Percentiles rank a stretch among this genome's conserved stretches.
Evolutionary conservation across 257 asterid species (phyloP).

Genomic region (Solanum sejunctum): DNA sequence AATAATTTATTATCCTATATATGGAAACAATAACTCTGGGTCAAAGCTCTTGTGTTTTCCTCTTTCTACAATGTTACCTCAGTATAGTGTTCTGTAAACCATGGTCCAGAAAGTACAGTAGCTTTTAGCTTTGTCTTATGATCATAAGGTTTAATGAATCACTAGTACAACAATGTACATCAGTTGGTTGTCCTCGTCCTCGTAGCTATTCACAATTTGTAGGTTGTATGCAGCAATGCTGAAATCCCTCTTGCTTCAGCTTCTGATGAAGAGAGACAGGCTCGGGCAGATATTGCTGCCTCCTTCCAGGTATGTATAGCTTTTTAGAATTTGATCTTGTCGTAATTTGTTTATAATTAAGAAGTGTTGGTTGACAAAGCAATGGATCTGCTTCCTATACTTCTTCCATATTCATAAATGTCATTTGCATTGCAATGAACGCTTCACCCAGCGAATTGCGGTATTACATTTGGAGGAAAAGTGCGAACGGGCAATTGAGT

Average conservation of each 20-base stretch:
- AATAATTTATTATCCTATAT: not conserved
- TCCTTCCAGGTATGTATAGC: conserved; percentile 63
- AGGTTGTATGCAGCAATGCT: conserved; percentile 48
- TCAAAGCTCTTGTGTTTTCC: not conserved
- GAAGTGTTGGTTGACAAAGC: not conserved
- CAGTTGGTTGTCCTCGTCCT: not conserved
- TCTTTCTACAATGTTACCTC: not conserved
- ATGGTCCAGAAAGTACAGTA: not conserved
- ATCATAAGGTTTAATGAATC: not conserved
- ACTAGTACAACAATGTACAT: not conserved
- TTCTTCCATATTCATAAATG: not conserved
- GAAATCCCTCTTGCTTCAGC: conserved; percentile 59
- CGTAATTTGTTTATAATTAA: not conserved
- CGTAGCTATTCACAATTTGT: not conserved
- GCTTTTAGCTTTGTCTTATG: not conserved
- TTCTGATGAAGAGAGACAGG: conserved; percentile 49
- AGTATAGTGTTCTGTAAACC: not conserved
- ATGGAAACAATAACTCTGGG: not conserved
- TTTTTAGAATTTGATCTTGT: not conserved
- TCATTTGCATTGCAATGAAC: not conserved
- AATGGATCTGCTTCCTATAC: not conserved
- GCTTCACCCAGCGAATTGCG: conserved; percentile 61
- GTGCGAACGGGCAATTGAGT: conserved; percentile 77
- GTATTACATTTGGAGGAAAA: conserved; percentile 86
- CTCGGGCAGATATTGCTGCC: conserved; percentile 96